phyloP scores from a whole-genome alignment of 2,329 filamentous ascomycete genomes.

The Exophiala bonariae region DNA sequence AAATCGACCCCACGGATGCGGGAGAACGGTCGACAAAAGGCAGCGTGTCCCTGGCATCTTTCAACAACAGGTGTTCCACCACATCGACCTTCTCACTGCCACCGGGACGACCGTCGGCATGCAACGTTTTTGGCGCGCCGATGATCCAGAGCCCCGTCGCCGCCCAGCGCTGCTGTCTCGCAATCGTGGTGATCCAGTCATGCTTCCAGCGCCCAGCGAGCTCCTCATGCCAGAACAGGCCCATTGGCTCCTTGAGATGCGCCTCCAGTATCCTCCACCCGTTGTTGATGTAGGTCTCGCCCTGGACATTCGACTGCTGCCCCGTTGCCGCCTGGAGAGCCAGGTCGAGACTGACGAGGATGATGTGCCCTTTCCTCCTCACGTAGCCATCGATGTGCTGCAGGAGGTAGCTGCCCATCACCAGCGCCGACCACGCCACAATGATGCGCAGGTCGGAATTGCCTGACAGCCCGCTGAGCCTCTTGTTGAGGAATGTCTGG shows the following conservation, averaged over 20 bases:
- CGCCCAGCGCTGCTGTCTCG: slow-evolving; percentile 12
- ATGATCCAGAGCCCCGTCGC: slow-evolving; percentile 10
- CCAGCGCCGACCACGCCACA: slow-evolving; percentile 14
- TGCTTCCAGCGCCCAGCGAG: slow-evolving; percentile 7
- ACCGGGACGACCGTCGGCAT: background rate
- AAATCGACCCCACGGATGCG: too few species aligned
- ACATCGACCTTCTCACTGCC: slow-evolving; percentile 5
- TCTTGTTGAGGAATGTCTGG: slow-evolving; percentile 18
- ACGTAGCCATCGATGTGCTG: slow-evolving; percentile 7
- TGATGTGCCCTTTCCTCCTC: slow-evolving; percentile 16
- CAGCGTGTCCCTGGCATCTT: slow-evolving; percentile 15
- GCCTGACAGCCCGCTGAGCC: slow-evolving; percentile 2
- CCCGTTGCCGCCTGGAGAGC: background rate
- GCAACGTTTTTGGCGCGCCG: slow-evolving; percentile 11
- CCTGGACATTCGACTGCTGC: background rate
- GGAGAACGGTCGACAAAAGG: slow-evolving; percentile 4
- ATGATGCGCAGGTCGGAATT: background rate
- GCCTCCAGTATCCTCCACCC: slow-evolving; percentile 8
- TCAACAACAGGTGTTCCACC: slow-evolving; percentile 13
- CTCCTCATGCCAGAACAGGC: slow-evolving; percentile 10
- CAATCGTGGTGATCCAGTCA: slow-evolving; percentile 9
- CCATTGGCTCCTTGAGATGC: slow-evolving; percentile 2
- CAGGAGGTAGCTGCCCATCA: slow-evolving; percentile 12
- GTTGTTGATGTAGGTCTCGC: background rate
- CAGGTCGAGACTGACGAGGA: slow-evolving; percentile 10